phyloP scores from a whole-genome alignment of 345 rosid species.

The Raphanus raphanistrum region DNA sequence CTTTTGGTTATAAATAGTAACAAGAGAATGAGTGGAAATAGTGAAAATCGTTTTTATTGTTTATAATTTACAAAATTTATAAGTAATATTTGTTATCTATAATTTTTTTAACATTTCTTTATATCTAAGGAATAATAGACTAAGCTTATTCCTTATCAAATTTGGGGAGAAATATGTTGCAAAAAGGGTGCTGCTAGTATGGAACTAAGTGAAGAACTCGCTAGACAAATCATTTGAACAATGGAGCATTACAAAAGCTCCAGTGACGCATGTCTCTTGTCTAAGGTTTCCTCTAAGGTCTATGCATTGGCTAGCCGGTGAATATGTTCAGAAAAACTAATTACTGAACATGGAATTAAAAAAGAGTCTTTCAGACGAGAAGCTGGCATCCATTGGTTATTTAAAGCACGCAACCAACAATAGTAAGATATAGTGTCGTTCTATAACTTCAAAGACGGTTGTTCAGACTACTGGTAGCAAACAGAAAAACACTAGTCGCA shows the following conservation, averaged over 20 bases:
- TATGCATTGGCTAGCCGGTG: neutral
- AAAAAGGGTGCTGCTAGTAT: neutral
- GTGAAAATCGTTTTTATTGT: too few species aligned
- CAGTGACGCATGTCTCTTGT: neutral
- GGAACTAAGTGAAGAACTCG: neutral
- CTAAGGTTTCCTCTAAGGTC: neutral
- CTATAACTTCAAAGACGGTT: conserved; percentile 74
- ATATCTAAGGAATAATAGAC: too few species aligned
- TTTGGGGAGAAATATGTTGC: neutral
- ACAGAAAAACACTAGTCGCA: neutral
- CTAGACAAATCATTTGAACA: neutral
- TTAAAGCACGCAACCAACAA: conserved; percentile 47
- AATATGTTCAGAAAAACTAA: conserved; percentile 30
- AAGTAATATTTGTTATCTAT: too few species aligned
- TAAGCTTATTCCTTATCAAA: too few species aligned
- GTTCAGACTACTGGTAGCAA: conserved; percentile 73
- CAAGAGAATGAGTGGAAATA: too few species aligned
- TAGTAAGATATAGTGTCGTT: conserved; percentile 29
- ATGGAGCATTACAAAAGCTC: neutral
- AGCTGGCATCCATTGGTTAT: conserved; percentile 48
- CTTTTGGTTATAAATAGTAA: neutral
- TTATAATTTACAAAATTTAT: too few species aligned
- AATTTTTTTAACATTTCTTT: too few species aligned
- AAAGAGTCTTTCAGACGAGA: conserved; percentile 59
- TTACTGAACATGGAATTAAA: conserved; percentile 61